Evolutionary conservation across 345 rosid species (phyloP), one percentile per base, ranked within the genome.

Genomic region (Brassica incana): DNA sequence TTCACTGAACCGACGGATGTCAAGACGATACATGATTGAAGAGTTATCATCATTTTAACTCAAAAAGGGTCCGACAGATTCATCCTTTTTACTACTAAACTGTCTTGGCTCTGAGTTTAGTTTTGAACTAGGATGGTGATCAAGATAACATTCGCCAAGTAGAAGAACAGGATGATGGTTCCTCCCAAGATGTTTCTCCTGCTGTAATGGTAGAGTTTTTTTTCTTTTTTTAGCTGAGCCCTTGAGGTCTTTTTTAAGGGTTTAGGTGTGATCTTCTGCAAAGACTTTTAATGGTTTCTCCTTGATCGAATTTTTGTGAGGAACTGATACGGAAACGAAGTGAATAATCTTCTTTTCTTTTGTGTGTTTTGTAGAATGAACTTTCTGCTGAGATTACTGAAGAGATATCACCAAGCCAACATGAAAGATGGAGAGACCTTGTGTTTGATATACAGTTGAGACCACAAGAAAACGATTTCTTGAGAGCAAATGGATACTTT

Each of bases 381-480:
- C 78, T 70, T 77, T 83, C 82, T 69, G 65, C 74, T 11, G 99
- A 91, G 85, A 93, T 93, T 77, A 86, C 71, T 7, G 94, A 95
- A 84, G 92, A 87, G 76, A 66, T 81, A 15, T 62, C 83, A 9
- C 76, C 62, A 5, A 76, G 59, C 73, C 84, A 79, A 72, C 85
- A 63, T 20, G 73, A 60, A 33, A 74, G 81, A 56, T 77, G 43
- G 70, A 71, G 73, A 36, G 64, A 83, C 38, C 84, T 88, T 35
- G 81, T 74, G 61, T 50, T 88, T 12, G 88, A 89, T 67, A 84
- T 88, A 64, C 89, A 88, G 48, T 18, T 87, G 14, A 81, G 84
- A 80, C 76, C 82, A 81, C 73, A 65, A 0, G 91, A 83, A 62
- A 74, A 85, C 20, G 93, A 85, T 36, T 65, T 85, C 58, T 74